A percentile compares a stretch with the other conserved stretches of the same genome.
phyloP scores from a whole-genome alignment of 768 basidiomycete genomes.

The Phaeotremella skinneri region DNA sequence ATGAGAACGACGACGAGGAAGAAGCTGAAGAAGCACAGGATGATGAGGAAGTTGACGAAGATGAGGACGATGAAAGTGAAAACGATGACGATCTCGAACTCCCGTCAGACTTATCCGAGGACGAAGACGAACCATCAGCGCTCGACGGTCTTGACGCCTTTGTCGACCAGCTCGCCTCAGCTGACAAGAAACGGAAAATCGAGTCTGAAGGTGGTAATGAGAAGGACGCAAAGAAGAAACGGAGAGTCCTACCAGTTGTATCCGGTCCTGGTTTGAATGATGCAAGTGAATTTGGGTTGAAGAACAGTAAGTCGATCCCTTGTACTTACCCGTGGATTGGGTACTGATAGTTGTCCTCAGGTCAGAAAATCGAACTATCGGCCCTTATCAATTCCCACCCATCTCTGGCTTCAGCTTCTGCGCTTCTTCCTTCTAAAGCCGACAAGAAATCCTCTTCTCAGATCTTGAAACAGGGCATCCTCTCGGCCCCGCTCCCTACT shows the following conservation, averaged over 20 bases:
- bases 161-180: conserved; percentile 65
- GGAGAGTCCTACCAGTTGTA: conserved; percentile 68
- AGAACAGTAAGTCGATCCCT: conserved; percentile 32
- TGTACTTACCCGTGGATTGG: neutral
- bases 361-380: conserved; percentile 47
- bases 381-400: conserved; percentile 68
- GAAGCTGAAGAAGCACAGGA: conserved; percentile 54
- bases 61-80: conserved; percentile 57
- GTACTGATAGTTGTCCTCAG: conserved; percentile 27
- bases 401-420: conserved; percentile 57
- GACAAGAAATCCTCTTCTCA: conserved; percentile 62
- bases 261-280: conserved; percentile 58
- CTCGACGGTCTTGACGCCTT: conserved; percentile 70
- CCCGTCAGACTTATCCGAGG: conserved; percentile 38
- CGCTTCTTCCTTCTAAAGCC: conserved; percentile 67
- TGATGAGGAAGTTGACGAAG: conserved; percentile 54
- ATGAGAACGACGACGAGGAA: conserved; percentile 26
- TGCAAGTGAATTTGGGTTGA: conserved; percentile 70
- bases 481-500: conserved; percentile 80
- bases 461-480: conserved; percentile 59
- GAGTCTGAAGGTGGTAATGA: conserved; percentile 58
- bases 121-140: conserved; percentile 49
- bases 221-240: conserved; percentile 53
- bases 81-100: conserved; percentile 49
- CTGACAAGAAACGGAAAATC: conserved; percentile 69